Conservation (phyloP, 495 filamentous ascomycete genomes). For the Penicillium bovifimosum region DNA sequence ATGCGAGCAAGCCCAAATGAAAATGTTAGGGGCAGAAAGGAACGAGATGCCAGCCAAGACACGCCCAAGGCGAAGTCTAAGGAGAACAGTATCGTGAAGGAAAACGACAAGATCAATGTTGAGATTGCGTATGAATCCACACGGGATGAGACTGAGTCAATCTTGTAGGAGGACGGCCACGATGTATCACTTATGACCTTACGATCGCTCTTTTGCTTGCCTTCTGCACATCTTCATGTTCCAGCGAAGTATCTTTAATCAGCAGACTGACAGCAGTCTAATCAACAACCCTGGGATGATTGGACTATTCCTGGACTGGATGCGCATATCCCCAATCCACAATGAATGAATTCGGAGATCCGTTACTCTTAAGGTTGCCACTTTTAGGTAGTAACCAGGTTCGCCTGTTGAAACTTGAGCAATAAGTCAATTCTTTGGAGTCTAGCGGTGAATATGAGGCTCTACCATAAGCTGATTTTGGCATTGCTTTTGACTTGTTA, state of each 20-base stretch:
- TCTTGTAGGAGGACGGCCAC: not conserved
- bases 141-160: not conserved
- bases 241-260: not conserved
- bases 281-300: not conserved
- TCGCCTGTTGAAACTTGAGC: too few species aligned
- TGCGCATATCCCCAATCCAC: too few species aligned
- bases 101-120: not conserved
- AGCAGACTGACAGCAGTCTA: not conserved
- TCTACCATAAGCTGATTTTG: too few species aligned
- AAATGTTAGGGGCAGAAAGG: conserved; percentile 39
- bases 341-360: too few species aligned
- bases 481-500: too few species aligned
- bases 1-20: conserved; percentile 31
- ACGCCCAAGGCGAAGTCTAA: not conserved
- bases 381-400: too few species aligned
- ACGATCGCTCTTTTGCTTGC: too few species aligned
- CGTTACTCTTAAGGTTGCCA: too few species aligned
- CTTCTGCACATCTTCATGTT: not conserved
- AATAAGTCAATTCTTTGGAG: too few species aligned
- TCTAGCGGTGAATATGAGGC: too few species aligned
- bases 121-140: not conserved
- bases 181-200: not conserved
- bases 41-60: conserved; percentile 17
- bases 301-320: not conserved
- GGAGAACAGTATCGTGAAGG: not conserved